Evolutionary conservation across 2,329 filamentous ascomycete species (phyloP).

Genomic region (Xylaria sp.): DNA sequence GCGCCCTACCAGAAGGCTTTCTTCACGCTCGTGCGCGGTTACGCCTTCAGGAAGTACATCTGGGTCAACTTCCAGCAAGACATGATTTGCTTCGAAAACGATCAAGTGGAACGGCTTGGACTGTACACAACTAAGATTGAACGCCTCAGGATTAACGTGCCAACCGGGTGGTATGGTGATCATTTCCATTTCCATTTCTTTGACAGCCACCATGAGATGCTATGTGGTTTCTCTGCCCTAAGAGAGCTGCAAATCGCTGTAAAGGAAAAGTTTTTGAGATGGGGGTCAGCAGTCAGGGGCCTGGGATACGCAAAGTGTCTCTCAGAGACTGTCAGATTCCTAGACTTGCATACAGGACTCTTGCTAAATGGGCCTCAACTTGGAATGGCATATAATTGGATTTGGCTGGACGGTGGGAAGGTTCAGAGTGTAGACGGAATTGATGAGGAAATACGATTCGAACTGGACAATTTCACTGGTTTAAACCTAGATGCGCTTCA

Average conservation of each 20-base stretch:
- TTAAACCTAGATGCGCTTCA: background rate
- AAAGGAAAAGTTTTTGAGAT: background rate
- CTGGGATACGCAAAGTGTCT: background rate
- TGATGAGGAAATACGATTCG: background rate
- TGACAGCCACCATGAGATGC: background rate
- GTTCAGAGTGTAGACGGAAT: background rate
- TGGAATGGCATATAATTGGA: background rate
- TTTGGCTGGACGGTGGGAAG: background rate
- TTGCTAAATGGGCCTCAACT: background rate
- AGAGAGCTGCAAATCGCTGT: background rate
- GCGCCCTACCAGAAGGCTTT: background rate
- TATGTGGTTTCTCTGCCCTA: background rate
- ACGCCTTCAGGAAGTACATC: background rate
- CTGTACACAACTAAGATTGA: background rate
- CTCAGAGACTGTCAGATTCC: background rate
- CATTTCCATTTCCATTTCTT: background rate
- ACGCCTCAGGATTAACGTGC: background rate
- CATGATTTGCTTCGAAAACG: background rate
- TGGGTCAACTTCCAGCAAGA: constrained; percentile 5
- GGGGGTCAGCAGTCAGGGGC: background rate
- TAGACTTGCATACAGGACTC: background rate
- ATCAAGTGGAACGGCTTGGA: background rate
- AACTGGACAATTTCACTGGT: background rate
- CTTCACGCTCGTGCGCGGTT: background rate
- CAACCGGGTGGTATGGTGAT: background rate